A percentile compares a stretch with the other conserved stretches of the same genome.
phyloP scores from a whole-genome alignment of 805 yeast species.

The Saturnispora ahearnii region DNA sequence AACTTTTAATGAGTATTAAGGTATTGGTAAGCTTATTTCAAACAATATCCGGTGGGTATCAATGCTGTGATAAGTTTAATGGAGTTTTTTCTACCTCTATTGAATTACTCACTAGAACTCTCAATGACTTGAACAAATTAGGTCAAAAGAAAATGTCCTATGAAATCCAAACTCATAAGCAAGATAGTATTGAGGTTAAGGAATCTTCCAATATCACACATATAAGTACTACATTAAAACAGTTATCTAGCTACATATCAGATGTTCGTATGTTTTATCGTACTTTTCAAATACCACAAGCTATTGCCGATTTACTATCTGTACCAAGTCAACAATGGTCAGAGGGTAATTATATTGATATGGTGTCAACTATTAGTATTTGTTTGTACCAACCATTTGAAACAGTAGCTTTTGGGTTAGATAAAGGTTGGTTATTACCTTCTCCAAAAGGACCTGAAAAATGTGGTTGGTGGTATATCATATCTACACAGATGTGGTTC shows the following conservation, averaged over 20 bases:
- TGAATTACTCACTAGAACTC: background rate
- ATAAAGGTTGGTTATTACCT: conserved; percentile 25
- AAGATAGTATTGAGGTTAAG: background rate
- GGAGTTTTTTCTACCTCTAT: background rate
- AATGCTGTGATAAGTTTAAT: background rate
- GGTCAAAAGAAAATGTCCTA: background rate
- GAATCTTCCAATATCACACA: background rate
- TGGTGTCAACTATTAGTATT: conserved; percentile 12
- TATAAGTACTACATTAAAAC: conserved; percentile 12
- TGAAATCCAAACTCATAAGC: background rate
- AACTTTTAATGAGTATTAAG: background rate
- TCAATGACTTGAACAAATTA: background rate
- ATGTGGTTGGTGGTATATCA: conserved; percentile 23
- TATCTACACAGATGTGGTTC: conserved; percentile 30
- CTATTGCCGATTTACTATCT: conserved; percentile 9
- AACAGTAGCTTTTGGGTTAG: conserved; percentile 27
- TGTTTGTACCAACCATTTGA: conserved; percentile 28
- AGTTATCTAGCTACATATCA: conserved; percentile 26
- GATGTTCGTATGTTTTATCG: conserved; percentile 30
- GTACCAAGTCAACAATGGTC: conserved; percentile 1
- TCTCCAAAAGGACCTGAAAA: conserved; percentile 11
- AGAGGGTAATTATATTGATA: conserved; percentile 10
- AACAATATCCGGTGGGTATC: background rate
- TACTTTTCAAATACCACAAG: conserved; percentile 28
- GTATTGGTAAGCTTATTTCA: background rate